Base-by-base conservation (phyloP, 352 stramenopile species). In the Globisporangium mamillatum region DNA sequence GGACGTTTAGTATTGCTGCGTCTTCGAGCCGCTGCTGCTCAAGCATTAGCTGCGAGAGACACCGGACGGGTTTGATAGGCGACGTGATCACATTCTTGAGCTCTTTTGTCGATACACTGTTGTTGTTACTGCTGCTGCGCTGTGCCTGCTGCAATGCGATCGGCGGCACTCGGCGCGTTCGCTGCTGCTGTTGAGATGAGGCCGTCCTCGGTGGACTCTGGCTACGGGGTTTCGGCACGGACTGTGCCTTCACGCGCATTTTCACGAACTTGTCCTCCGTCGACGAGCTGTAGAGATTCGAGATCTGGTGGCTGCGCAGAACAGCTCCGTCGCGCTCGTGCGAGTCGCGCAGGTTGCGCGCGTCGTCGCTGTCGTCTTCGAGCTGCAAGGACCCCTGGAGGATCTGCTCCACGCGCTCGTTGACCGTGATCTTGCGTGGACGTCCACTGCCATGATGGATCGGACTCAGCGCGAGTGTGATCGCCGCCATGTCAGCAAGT, bases 351-450 rank as follows among this genome's bases (percentile, higher is more conserved):
- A 72, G 71, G 18, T 73, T 63, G 4, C 75, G 61, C 6, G 67
- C 60, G 1, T 89, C 75, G 0, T 76, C 71, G 4, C 87, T 71
- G 0, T 76, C 71, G 1, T 89, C 73, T 0, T 76, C 71, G 2
- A 70, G 64, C 24, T 71, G 70, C 60, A 88, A 60, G 1, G 74
- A 74, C 2, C 74, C 82, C 60, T 86, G 73, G 50, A 89, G 67
- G 58, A 91, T 91, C 25, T 77, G 76, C 56, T 89, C 80, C 18
- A 91, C 75, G 22, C 77, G 77, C 56, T 91, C 82, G 52, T 91
- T 91, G 6, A 91, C 82, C 4, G 82, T 91, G 67, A 88, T 82
- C 69, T 91, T 89, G 32, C 82, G 75, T 82, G 27, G 7, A 20
- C 25, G 58, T 8, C 48, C 48, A 25, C 32, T 38, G 8, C 3